These are phyloP conservation scores for Yamadazyma aaseri DNA, from an alignment of 1,139 yeast species.

Conservation along the genomic window DNA sequence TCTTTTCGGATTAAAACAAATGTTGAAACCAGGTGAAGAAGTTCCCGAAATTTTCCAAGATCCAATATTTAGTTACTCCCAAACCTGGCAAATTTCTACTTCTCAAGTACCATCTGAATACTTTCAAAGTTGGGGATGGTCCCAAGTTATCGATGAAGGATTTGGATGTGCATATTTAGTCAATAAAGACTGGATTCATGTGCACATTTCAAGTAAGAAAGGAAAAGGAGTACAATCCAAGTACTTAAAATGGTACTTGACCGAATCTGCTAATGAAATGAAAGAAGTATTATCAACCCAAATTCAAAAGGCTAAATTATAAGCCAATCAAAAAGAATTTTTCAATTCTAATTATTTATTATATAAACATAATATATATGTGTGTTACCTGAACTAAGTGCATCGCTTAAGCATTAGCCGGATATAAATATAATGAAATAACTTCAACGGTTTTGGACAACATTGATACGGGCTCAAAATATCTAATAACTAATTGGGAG, in stretches of 20 bases:
- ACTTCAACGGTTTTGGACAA: too few species aligned
- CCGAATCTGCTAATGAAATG: slow-evolving; percentile 80
- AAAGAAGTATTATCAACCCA: slow-evolving; percentile 58
- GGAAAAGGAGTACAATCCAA: slow-evolving; percentile 66
- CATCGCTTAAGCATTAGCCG: too few species aligned
- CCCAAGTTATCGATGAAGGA: slow-evolving; percentile 93
- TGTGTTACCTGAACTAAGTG: too few species aligned
- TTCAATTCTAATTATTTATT: too few species aligned
- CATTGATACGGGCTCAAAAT: too few species aligned
- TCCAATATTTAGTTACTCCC: slow-evolving; percentile 72
- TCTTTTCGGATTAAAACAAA: slow-evolving; percentile 81
- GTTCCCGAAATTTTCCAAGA: slow-evolving; percentile 75
- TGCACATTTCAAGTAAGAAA: slow-evolving; percentile 80
- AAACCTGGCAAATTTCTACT: slow-evolving; percentile 83
- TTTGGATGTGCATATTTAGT: slow-evolving; percentile 93
- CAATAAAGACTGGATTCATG: slow-evolving; percentile 80
- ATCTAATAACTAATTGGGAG: too few species aligned
- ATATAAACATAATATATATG: too few species aligned
- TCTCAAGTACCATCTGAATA: slow-evolving; percentile 87
- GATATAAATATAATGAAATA: too few species aligned
- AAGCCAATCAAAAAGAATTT: slow-evolving; percentile 3
- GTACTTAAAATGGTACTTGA: slow-evolving; percentile 66
- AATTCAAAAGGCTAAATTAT: slow-evolving; percentile 37
- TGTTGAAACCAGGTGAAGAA: slow-evolving; percentile 57
- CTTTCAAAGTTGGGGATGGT: slow-evolving; percentile 95